Conservation (phyloP, 2,329 filamentous ascomycete genomes). For the Lachnellula arida region DNA sequence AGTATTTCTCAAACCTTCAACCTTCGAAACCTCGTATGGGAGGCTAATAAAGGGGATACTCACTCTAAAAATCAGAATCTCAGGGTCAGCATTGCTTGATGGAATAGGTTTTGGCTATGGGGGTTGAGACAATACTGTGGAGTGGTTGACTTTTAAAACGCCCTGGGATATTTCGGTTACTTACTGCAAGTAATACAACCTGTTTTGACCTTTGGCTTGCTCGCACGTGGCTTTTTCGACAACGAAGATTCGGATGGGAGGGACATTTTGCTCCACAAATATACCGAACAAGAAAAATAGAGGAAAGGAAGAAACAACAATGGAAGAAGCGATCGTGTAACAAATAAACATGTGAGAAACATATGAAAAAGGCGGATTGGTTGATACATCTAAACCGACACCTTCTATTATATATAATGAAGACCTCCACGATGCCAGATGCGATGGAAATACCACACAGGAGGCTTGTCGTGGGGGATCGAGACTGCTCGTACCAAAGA, state of each 20-base stretch:
- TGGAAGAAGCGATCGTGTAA: not conserved
- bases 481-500: not conserved
- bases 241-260: not conserved
- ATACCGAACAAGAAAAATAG: not conserved
- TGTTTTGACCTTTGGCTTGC: conserved; percentile 52
- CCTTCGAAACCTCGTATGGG: not conserved
- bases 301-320: not conserved
- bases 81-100: too few relatives aligned
- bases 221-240: conserved; percentile 20
- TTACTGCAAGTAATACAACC: conserved; percentile 60
- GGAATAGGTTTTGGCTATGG: too few relatives aligned
- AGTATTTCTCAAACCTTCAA: conserved; percentile 1
- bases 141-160: not conserved
- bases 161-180: conserved; percentile 1
- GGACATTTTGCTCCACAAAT: not conserved
- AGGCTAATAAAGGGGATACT: too few relatives aligned
- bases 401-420: not conserved
- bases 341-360: too few relatives aligned
- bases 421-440: not conserved
- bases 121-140: too few relatives aligned
- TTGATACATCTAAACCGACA: not conserved
- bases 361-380: not conserved
- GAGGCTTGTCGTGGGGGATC: not conserved
- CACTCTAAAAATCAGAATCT: too few relatives aligned
- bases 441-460: not conserved